These are phyloP conservation scores for Patellifolia procumbens DNA, from an alignment of 179 eudicot genomes.

Conservation along the genomic window DNA sequence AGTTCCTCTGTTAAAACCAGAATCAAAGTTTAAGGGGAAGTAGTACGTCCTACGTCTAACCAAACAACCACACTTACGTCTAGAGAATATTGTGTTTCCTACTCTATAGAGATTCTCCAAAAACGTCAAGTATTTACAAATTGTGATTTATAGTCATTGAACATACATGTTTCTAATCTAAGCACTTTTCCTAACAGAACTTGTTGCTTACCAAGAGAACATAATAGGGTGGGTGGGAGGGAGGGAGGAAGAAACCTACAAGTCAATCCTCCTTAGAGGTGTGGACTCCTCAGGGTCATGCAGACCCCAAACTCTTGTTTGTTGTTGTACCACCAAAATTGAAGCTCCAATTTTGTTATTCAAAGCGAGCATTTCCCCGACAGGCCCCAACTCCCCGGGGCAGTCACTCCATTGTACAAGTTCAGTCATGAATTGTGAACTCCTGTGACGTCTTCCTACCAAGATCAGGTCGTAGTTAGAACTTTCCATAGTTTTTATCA, in stretches of 20 bases:
- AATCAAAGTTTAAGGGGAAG: too few species aligned
- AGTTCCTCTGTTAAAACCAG: too few species aligned
- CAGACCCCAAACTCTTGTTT: conserved; percentile 56
- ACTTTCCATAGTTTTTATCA: conserved; percentile 32
- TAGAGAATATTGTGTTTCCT: conserved; percentile 9
- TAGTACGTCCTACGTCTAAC: too few species aligned
- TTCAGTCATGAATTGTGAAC: conserved; percentile 30
- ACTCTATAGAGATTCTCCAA: not conserved
- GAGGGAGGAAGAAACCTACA: conserved; percentile 6
- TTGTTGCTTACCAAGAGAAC: not conserved
- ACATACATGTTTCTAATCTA: not conserved
- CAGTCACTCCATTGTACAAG: conserved; percentile 37
- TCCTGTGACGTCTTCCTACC: conserved; percentile 41
- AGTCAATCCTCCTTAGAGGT: conserved; percentile 33
- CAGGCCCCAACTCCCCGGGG: conserved; percentile 42
- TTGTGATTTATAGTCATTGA: not conserved
- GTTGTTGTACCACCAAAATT: conserved; percentile 55
- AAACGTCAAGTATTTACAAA: conserved; percentile 16
- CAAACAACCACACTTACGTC: too few species aligned
- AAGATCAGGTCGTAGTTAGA: conserved; percentile 33
- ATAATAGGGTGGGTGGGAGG: too few species aligned
- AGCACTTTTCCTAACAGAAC: not conserved
- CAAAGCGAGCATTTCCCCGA: conserved; percentile 46
- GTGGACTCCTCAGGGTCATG: conserved; percentile 46
- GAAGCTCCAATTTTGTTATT: conserved; percentile 37